Evolutionary conservation across 1,284 basidiomycete species (phyloP).

Genomic region (Cryptococcus floricola): DNA sequence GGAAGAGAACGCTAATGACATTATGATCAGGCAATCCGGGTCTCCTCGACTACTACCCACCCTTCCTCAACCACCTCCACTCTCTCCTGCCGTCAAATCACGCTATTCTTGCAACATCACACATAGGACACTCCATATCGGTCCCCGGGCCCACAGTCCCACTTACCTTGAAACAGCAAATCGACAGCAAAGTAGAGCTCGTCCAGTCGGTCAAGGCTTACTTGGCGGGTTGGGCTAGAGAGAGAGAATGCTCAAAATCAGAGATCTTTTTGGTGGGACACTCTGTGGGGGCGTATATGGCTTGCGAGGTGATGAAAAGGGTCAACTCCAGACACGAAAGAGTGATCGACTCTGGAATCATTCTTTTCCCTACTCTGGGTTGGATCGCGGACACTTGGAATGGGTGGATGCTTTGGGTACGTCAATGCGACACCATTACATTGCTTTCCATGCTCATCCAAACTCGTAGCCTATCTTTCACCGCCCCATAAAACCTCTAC

Average conservation of each 20-base stretch:
- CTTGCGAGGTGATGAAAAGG: slow-evolving; percentile 35
- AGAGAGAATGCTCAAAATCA: slow-evolving; percentile 10
- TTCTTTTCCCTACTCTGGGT: slow-evolving; percentile 42
- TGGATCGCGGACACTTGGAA: slow-evolving; percentile 44
- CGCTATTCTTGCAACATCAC: slow-evolving; percentile 43
- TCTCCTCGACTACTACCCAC: slow-evolving; percentile 45
- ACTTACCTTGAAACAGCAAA: slow-evolving; percentile 33
- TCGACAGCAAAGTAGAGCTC: slow-evolving; percentile 45
- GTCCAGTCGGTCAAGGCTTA: slow-evolving; percentile 19
- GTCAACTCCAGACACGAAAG: slow-evolving; percentile 10
- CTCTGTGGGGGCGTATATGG: slow-evolving; percentile 44
- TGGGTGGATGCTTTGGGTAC: slow-evolving; percentile 40
- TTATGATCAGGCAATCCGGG: slow-evolving; percentile 44
- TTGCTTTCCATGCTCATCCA: neutral
- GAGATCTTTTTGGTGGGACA: slow-evolving; percentile 42
- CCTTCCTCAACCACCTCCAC: slow-evolving; percentile 41
- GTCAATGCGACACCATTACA: slow-evolving; percentile 2
- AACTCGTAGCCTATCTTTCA: slow-evolving; percentile 42
- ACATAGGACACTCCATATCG: slow-evolving; percentile 43
- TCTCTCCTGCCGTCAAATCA: slow-evolving; percentile 35
- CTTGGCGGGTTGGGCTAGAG: slow-evolving; percentile 28
- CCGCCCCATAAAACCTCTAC: slow-evolving; percentile 24
- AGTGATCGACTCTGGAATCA: slow-evolving; percentile 23
- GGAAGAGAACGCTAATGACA: neutral
- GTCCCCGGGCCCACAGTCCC: slow-evolving; percentile 21